Conservation (phyloP, 2,329 filamentous ascomycete genomes). For the Fusarium sp. region DNA sequence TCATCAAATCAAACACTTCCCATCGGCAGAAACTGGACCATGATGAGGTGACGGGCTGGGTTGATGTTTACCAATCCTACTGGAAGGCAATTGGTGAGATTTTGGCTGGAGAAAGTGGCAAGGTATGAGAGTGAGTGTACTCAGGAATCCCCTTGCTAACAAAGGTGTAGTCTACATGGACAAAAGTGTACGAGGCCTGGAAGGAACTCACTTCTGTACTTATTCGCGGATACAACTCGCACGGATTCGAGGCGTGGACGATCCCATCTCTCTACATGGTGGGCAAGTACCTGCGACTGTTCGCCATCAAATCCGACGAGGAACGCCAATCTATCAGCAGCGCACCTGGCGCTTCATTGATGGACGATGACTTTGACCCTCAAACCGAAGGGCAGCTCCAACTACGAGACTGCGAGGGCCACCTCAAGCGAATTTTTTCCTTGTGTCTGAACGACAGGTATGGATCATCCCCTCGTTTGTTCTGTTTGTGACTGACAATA, state of each 20-base stretch:
- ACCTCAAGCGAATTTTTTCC: constrained; percentile 92
- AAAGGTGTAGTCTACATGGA: constrained; percentile 71
- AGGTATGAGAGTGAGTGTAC: constrained; percentile 44
- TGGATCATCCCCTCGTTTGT: constrained; percentile 37
- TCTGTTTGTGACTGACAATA: constrained; percentile 5
- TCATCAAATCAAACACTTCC: constrained; percentile 72
- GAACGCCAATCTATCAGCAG: constrained; percentile 60
- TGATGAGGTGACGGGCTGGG: constrained; percentile 83
- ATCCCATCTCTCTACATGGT: constrained; percentile 90
- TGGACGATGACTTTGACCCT: constrained; percentile 85
- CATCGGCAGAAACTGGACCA: constrained; percentile 67
- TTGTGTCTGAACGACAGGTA: constrained; percentile 91
- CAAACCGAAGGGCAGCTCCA: constrained; percentile 84
- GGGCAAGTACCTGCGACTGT: constrained; percentile 86
- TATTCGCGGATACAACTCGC: constrained; percentile 83
- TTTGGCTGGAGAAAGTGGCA: constrained; percentile 62
- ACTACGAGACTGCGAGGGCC: constrained; percentile 89
- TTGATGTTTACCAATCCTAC: constrained; percentile 84
- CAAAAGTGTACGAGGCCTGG: constrained; percentile 89
- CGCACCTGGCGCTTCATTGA: constrained; percentile 57
- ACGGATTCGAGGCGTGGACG: constrained; percentile 87
- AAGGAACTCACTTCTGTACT: constrained; percentile 83
- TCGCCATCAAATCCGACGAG: constrained; percentile 91
- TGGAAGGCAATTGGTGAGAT: constrained; percentile 87
- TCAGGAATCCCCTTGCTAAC: constrained; percentile 24